phyloP scores from a whole-genome alignment of 352 stramenopile species.

The Phytophthora ohioensis region DNA sequence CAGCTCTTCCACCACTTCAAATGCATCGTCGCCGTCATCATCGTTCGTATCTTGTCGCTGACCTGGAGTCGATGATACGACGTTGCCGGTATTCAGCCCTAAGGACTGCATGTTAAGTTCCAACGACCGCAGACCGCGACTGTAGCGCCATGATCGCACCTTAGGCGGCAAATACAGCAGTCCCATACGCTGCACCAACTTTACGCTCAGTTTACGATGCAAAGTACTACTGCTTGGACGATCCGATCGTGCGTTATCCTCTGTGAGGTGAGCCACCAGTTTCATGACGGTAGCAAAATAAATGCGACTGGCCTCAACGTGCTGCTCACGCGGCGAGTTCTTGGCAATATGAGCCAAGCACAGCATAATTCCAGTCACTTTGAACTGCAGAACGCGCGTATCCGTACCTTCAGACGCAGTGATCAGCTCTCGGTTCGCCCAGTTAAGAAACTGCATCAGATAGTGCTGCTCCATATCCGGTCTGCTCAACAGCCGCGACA shows the following conservation, averaged over 20 bases:
- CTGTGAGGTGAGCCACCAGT: constrained; percentile 65
- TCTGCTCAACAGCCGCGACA: constrained; percentile 94
- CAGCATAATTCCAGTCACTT: constrained; percentile 86
- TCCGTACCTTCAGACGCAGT: constrained; percentile 39
- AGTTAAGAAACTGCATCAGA: constrained; percentile 92
- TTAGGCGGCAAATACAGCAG: constrained; percentile 95
- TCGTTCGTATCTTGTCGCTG: constrained; percentile 18
- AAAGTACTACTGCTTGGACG: constrained; percentile 76
- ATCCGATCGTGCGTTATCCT: constrained; percentile 56
- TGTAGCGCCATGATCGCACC: constrained; percentile 96
- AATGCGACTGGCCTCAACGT: constrained; percentile 73
- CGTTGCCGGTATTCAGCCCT: constrained; percentile 34
- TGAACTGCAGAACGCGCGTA: constrained; percentile 70
- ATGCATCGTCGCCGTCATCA: constrained; percentile 56
- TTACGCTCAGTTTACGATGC: constrained; percentile 96
- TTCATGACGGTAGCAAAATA: constrained; percentile 83
- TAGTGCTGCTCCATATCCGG: constrained; percentile 95
- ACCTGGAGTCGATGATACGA: constrained; percentile 1
- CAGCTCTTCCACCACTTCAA: constrained; percentile 94
- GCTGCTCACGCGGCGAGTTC: constrained; percentile 73
- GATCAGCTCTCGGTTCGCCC: constrained; percentile 78
- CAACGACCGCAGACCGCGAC: constrained; percentile 93
- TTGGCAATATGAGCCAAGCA: constrained; percentile 84
- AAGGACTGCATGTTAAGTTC: constrained; percentile 91
- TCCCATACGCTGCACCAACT: constrained; percentile 96